These are phyloP conservation scores for Tetragonia tetragonoides DNA, from an alignment of 148 eudicot genomes.

Conservation along the genomic window DNA sequence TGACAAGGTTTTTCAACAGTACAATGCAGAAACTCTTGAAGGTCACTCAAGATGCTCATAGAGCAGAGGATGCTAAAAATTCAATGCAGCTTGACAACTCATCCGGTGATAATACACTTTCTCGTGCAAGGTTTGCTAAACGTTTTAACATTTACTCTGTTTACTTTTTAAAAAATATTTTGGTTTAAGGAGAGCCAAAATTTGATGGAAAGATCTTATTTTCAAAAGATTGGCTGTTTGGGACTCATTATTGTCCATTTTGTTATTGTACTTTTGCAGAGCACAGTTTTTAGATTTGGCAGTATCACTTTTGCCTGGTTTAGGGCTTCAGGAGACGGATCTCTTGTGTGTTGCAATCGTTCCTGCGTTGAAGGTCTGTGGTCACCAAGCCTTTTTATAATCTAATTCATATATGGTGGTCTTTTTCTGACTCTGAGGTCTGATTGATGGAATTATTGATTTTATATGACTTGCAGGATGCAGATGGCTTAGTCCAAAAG, in stretches of 20 bases:
- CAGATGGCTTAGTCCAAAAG: constrained; percentile 85
- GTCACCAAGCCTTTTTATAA: not conserved
- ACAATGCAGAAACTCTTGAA: constrained; percentile 61
- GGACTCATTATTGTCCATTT: not conserved
- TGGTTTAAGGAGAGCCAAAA: not conserved
- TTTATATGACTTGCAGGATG: constrained; percentile 48
- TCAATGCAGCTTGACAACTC: constrained; percentile 70
- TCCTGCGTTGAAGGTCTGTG: constrained; percentile 71
- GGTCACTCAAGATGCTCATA: constrained; percentile 53
- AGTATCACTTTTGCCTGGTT: constrained; percentile 80
- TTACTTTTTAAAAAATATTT: not conserved
- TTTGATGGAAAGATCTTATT: not conserved
- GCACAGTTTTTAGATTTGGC: constrained; percentile 78
- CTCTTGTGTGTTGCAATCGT: constrained; percentile 47
- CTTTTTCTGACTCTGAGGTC: not conserved
- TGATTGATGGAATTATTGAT: not conserved
- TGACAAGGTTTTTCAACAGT: constrained; percentile 40
- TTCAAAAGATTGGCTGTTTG: not conserved
- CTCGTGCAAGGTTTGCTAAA: constrained; percentile 52
- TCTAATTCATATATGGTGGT: constrained; percentile 2
- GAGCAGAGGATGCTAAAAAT: constrained; percentile 29
- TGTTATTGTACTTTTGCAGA: constrained; percentile 43
- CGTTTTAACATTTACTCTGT: not conserved
- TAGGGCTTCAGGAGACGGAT: constrained; percentile 56
- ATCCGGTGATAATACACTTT: constrained; percentile 38